Conservation (phyloP, 352 stramenopile species). For the Globisporangium alternatum region DNA sequence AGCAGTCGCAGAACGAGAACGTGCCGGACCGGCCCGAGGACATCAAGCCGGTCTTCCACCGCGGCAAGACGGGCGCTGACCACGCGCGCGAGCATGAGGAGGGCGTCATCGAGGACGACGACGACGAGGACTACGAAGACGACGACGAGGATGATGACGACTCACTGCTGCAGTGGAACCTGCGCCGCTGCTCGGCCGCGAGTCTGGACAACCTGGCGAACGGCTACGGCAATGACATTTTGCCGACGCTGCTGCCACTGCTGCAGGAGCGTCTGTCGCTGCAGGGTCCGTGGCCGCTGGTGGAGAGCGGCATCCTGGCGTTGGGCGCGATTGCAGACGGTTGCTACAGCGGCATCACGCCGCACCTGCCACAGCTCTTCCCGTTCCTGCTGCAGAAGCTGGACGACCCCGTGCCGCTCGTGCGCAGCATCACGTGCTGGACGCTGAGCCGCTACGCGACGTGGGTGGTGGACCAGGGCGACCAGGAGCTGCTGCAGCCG, state of each 20-base stretch:
- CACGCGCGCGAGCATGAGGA: slow-evolving; percentile 32
- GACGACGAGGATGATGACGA: slow-evolving; percentile 91
- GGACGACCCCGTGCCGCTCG: slow-evolving; percentile 82
- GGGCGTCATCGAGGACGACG: slow-evolving; percentile 36
- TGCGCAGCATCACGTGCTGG: slow-evolving; percentile 95
- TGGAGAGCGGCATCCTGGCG: slow-evolving; percentile 94
- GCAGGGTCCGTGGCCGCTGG: slow-evolving; percentile 91
- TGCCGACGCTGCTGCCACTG: slow-evolving; percentile 90
- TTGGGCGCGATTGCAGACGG: slow-evolving; percentile 94
- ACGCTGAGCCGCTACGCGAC: slow-evolving; percentile 90
- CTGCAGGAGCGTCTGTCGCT: slow-evolving; percentile 89
- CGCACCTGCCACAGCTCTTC: slow-evolving; percentile 91
- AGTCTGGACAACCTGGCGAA: slow-evolving; percentile 94
- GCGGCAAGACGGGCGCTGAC: slow-evolving; percentile 33
- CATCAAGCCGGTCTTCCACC: slow-evolving; percentile 89
- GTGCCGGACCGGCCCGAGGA: slow-evolving; percentile 90
- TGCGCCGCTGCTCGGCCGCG: slow-evolving; percentile 93
- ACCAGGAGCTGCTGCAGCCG: slow-evolving; percentile 80
- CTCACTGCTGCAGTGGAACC: slow-evolving; percentile 94
- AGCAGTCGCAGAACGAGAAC: slow-evolving; percentile 83
- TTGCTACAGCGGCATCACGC: slow-evolving; percentile 92
- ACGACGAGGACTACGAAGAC: slow-evolving; percentile 88
- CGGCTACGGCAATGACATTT: slow-evolving; percentile 91
- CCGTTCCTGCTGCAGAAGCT: slow-evolving; percentile 94
- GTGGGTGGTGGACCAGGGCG: slow-evolving; percentile 91